Conservation (phyloP, 257 asterid genomes). For the Solanum clarkiae region DNA sequence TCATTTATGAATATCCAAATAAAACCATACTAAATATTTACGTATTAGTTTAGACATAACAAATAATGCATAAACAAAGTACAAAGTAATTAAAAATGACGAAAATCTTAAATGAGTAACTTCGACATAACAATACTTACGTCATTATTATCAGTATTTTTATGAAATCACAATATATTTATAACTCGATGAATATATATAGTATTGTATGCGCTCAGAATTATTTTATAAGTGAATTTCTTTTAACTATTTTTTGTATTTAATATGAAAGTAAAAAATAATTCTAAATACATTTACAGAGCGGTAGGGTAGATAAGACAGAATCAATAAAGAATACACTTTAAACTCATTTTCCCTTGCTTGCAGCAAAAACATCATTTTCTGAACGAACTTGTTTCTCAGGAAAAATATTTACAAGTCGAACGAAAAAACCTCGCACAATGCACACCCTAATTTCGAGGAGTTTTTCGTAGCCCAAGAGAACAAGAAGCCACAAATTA, state of each 20-base stretch:
- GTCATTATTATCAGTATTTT: neutral
- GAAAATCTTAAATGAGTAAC: neutral
- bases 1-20: neutral
- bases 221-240: too few species aligned
- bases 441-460: neutral
- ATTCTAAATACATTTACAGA: too few species aligned
- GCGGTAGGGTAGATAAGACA: too few species aligned
- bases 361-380: neutral
- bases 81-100: too few species aligned
- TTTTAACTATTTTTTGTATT: too few species aligned
- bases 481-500: neutral
- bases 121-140: neutral
- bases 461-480: neutral
- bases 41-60: neutral
- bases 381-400: too few species aligned
- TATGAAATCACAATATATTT: too few species aligned
- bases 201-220: too few species aligned
- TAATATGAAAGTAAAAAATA: too few species aligned
- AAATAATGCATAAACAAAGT: neutral
- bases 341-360: neutral
- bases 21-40: neutral
- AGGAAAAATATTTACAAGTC: too few species aligned
- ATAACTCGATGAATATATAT: too few species aligned
- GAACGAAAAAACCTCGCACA: accelerated
- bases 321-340: too few species aligned